These are phyloP conservation scores for Pichia sp. DNA, from an alignment of 1,139 yeast species.

Conservation along the genomic window DNA sequence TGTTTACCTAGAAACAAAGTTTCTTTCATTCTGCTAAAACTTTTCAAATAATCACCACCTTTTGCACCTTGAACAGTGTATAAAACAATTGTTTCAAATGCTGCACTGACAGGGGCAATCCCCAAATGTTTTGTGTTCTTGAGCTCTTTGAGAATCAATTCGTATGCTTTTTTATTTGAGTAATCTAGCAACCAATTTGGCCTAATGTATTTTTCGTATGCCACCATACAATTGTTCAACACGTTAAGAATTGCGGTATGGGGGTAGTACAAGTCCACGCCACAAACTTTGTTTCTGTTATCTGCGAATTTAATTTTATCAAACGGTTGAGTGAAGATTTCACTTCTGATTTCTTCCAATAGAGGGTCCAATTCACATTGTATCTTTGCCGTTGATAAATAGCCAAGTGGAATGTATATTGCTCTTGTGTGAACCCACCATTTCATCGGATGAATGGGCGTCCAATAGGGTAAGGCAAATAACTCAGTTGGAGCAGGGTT, in stretches of 20 bases:
- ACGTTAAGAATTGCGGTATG: slow-evolving; percentile 65
- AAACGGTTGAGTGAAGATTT: slow-evolving; percentile 66
- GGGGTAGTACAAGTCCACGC: slow-evolving; percentile 90
- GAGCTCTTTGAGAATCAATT: slow-evolving; percentile 68
- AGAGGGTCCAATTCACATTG: slow-evolving; percentile 63
- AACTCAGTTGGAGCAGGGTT: slow-evolving; percentile 98
- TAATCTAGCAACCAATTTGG: slow-evolving; percentile 66
- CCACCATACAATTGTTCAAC: slow-evolving; percentile 55
- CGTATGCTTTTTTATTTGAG: slow-evolving; percentile 53
- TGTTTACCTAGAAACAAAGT: slow-evolving; percentile 79
- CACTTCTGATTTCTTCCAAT: slow-evolving; percentile 60
- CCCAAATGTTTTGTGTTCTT: slow-evolving; percentile 75
- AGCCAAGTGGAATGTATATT: slow-evolving; percentile 83
- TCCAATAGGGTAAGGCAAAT: slow-evolving; percentile 77
- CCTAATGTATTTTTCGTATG: slow-evolving; percentile 65
- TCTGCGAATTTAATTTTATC: slow-evolving; percentile 61
- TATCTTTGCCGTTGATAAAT: slow-evolving; percentile 56
- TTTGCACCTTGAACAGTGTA: slow-evolving; percentile 67
- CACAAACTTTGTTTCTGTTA: slow-evolving; percentile 82
- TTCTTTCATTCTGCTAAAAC: slow-evolving; percentile 65
- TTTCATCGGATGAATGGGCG: slow-evolving; percentile 88
- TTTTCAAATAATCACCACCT: slow-evolving; percentile 55
- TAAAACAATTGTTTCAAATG: slow-evolving; percentile 68
- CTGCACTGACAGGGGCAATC: slow-evolving; percentile 92
- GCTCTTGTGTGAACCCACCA: slow-evolving; percentile 99